These are phyloP conservation scores for Saccharomyces hybrid DNA, from an alignment of 1,139 yeast species.

Conservation along the genomic window DNA sequence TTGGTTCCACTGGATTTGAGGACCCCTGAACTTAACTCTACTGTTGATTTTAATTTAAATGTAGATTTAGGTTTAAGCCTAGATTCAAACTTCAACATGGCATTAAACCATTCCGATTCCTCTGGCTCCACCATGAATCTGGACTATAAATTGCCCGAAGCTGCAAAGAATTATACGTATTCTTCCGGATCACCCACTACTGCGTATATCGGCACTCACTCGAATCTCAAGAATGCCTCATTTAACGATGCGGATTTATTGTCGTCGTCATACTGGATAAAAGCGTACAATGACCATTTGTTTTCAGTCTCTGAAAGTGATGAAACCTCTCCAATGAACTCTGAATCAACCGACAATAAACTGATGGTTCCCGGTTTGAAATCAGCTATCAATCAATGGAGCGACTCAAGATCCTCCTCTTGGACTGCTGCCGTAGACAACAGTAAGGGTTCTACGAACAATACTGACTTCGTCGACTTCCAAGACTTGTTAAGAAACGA, in stretches of 20 bases:
- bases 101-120: background rate
- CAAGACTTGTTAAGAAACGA: background rate
- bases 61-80: background rate
- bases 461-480: background rate
- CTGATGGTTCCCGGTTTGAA: background rate
- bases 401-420: background rate
- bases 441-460: background rate
- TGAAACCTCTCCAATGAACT: background rate
- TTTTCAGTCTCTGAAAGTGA: background rate
- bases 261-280: background rate
- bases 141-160: background rate
- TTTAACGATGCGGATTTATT: background rate
- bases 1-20: slow-evolving; percentile 38
- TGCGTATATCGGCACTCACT: background rate
- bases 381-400: background rate
- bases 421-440: background rate
- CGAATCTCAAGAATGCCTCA: background rate
- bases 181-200: background rate
- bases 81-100: background rate
- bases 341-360: background rate
- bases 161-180: background rate
- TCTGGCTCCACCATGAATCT: background rate
- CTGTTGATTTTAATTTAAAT: background rate
- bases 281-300: background rate
- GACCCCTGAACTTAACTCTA: slow-evolving; percentile 1